Evolutionary conservation across 306 rosid genomes (phyloP), one percentile per base, ranked within the genome.

Genomic region (Dryas drummondii): DNA sequence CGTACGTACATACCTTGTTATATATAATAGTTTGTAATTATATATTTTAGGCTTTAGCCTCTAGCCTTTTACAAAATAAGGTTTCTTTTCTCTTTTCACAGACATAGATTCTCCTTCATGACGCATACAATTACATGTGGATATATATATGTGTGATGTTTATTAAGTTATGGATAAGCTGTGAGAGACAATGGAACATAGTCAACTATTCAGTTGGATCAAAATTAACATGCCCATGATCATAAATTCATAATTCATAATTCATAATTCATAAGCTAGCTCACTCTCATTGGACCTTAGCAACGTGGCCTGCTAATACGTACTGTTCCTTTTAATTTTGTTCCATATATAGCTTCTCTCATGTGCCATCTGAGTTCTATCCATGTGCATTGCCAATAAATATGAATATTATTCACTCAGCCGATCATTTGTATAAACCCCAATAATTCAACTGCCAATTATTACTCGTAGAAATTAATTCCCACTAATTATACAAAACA

Each of bases 151-250:
- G 22, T 22, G 22, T 22, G 22, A 22, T 22, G 22, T 22, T 22
- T 22, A 22, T 22, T 22, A 22, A 22, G 22, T 22, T 22, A 32
- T 32, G 37, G 37, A 32, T 32, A 32, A 32, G 37, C 2, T 32
- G 37, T 0, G 37, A 32, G 37, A 32, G 37, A 32, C 2, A 32
- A 32, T 32, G 37, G 37, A 32, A 32, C 37, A 32, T 0, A 26
- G 67, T 45, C 76, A 72, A 57, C 40, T 22, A 66, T 57, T 57
- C 9, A 11, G 76, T 57, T 46, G 67, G 66, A 72, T 32, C 37
- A 32, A 32, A 32, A 32, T 32, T 32, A 48, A 14, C 26, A 17
- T 14, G 12, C 53, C 7, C 26, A 53, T 70, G 62, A 40, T 70
- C 58, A n/a, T 22, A n/a, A 22, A 22, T 19, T 19, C 22, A 19